These are phyloP conservation scores for Mycena alexandri DNA, from an alignment of 768 basidiomycete genomes.

Conservation along the genomic window DNA sequence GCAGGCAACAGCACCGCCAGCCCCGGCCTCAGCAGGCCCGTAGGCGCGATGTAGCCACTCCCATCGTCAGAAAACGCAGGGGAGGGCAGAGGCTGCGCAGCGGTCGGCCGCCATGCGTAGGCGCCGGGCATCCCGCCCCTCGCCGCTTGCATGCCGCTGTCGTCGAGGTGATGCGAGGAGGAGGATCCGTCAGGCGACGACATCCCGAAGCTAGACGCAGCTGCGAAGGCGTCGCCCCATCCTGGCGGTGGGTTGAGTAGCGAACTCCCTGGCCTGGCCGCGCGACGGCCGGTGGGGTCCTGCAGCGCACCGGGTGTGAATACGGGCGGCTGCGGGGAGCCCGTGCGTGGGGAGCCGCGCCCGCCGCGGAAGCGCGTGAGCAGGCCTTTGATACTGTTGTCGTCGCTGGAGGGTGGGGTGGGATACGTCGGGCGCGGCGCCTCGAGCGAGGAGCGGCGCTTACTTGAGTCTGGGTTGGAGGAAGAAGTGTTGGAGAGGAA, in stretches of 20 bases:
- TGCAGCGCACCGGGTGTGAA: conserved; percentile 11
- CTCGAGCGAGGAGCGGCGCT: neutral
- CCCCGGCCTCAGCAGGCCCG: conserved; percentile 26
- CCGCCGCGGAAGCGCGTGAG: conserved; percentile 12
- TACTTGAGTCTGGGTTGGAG: too few species aligned
- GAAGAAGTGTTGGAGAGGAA: too few species aligned
- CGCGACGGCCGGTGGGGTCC: conserved; percentile 11
- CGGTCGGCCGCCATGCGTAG: conserved; percentile 5
- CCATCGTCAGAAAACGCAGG: conserved; percentile 14
- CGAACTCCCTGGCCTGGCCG: conserved; percentile 10
- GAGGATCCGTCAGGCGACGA: too few species aligned
- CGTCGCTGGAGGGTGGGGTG: neutral
- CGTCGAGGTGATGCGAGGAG: neutral
- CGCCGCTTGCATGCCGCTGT: neutral
- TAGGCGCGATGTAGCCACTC: neutral
- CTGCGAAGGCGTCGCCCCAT: neutral
- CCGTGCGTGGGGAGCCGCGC: neutral
- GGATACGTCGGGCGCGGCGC: neutral
- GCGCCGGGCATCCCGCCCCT: too few species aligned
- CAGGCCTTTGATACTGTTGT: conserved; percentile 5
- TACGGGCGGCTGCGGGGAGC: neutral
- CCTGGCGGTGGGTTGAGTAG: conserved; percentile 28
- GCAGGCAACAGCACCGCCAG: conserved; percentile 24
- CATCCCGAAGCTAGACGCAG: too few species aligned
- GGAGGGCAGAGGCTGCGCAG: conserved; percentile 12